Conservation (phyloP, 192 early-diverging fungal genomes). For the Backusella parvicylindrica region DNA sequence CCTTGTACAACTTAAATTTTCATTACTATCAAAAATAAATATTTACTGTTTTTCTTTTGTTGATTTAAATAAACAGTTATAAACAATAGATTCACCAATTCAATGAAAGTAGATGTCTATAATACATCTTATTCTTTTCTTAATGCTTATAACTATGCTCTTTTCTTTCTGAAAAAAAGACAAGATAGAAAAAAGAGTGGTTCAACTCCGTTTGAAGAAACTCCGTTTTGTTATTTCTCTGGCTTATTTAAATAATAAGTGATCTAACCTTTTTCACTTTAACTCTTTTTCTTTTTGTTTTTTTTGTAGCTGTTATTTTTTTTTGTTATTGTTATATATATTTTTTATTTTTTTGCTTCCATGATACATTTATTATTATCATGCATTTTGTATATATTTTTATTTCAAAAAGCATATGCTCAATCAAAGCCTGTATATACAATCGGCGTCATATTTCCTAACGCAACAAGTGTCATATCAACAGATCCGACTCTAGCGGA, state of each 20-base stretch:
- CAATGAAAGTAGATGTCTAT: no score
- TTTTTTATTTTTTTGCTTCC: not conserved
- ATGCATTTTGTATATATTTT: not conserved
- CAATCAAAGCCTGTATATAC: constrained; percentile 11
- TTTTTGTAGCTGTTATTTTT: not conserved
- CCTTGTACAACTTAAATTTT: not conserved
- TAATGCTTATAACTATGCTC: no score
- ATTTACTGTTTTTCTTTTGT: not conserved
- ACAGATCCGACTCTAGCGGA: constrained; percentile 10
- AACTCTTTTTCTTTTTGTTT: constrained; percentile 6
- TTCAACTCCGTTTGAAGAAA: constrained; percentile 3
- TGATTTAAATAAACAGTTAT: not conserved
- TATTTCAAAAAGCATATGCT: not conserved
- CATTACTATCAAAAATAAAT: not conserved
- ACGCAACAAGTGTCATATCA: not conserved
- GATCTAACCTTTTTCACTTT: constrained; percentile 1
- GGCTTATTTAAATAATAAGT: constrained; percentile 1
- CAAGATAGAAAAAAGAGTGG: not conserved
- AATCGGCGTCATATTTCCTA: constrained; percentile 15
- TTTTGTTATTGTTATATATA: not conserved
- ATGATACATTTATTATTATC: not conserved
- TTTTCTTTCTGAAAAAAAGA: not conserved
- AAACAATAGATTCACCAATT: not conserved
- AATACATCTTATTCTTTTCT: no score
- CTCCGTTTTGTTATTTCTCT: not conserved